Percentiles rank a stretch among this genome's conserved stretches.
These are phyloP conservation scores for Cyclocybe cylindracea DNA, from an alignment of 768 basidiomycete species.

Conservation along the genomic window DNA sequence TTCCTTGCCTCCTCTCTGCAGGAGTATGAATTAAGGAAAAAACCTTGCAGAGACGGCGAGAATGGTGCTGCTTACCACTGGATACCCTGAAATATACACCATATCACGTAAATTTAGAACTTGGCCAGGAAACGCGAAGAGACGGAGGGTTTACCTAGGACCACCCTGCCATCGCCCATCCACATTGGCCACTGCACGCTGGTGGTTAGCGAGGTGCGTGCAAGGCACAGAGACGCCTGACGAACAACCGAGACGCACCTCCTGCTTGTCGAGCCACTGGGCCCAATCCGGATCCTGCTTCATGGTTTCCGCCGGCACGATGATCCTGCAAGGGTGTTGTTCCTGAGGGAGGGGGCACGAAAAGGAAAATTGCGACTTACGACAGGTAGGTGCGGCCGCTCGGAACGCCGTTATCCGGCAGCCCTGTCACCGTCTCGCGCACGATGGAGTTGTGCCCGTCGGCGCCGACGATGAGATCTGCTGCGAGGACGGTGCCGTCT, in stretches of 20 bases:
- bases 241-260: slow-evolving; percentile 24
- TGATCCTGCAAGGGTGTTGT: slow-evolving; percentile 28
- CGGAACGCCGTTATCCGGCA: slow-evolving; percentile 26
- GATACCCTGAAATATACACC: slow-evolving; percentile 22
- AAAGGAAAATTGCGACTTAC: slow-evolving; percentile 24
- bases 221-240: background rate
- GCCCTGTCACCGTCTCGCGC: slow-evolving; percentile 33
- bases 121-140: too few relatives aligned
- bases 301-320: slow-evolving; percentile 36
- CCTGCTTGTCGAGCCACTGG: slow-evolving; percentile 27
- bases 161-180: slow-evolving; percentile 28
- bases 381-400: slow-evolving; percentile 36
- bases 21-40: background rate
- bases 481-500: slow-evolving; percentile 35
- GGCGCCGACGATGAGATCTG: slow-evolving; percentile 53
- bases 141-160: too few relatives aligned
- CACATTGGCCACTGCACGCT: slow-evolving; percentile 32
- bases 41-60: background rate
- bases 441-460: slow-evolving; percentile 48
- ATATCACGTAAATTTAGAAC: too few relatives aligned
- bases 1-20: slow-evolving; percentile 38
- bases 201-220: background rate
- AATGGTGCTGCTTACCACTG: slow-evolving; percentile 21
- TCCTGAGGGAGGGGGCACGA: background rate
- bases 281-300: slow-evolving; percentile 38